These are phyloP conservation scores for Atractiella rhizophila DNA, from an alignment of 768 basidiomycete genomes.

Conservation along the genomic window DNA sequence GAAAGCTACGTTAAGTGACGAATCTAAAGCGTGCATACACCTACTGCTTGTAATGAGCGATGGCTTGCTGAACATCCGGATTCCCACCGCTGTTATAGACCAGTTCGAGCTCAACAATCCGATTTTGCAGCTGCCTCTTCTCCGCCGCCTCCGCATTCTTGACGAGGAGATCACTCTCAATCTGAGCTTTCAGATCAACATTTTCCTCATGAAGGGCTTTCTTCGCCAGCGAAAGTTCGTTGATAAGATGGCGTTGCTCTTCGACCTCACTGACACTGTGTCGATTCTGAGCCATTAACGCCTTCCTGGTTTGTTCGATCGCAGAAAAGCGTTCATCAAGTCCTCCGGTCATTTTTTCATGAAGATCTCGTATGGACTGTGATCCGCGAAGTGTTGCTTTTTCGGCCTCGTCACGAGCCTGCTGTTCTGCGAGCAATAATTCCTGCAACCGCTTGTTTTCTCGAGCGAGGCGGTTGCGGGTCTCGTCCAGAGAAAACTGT, in stretches of 20 bases:
- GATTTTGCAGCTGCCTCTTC: no score
- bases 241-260: no score
- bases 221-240: no score
- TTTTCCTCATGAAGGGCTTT: background rate
- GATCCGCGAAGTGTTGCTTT: background rate
- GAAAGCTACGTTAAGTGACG: no score
- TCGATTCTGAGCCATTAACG: background rate
- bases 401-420: background rate
- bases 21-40: no score
- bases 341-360: background rate
- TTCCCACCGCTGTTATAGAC: no score
- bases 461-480: background rate
- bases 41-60: no score
- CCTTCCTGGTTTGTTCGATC: conserved; percentile 1
- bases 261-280: no score
- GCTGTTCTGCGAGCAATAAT: background rate
- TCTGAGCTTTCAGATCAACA: background rate
- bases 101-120: no score
- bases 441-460: background rate
- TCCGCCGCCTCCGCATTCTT: background rate
- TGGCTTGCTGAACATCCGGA: no score
- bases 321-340: background rate
- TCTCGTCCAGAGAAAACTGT: background rate
- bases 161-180: background rate
- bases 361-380: background rate